Base-by-base conservation (phyloP, 1,284 basidiomycete genomes). In the Apiotrichum siamense region DNA sequence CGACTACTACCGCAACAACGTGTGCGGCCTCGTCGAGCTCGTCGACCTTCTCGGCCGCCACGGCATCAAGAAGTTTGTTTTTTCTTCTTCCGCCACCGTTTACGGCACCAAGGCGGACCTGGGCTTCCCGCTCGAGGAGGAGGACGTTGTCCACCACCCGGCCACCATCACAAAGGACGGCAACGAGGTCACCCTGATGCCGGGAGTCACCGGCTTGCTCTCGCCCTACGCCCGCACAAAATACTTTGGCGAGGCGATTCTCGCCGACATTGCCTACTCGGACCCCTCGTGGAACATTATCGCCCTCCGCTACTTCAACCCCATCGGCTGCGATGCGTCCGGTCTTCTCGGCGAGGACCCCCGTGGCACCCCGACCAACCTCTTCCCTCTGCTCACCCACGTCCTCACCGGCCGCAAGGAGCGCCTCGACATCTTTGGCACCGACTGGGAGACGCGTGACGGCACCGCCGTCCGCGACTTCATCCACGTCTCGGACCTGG, bases 261-360 rank as follows among this genome's bases (percentile, higher is more conserved):
- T 54, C 18, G 52, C 52, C 36, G 52, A 54, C 26, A 17, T 54
- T 20, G 52, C 52, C 32, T 43, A 54, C 52, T 40, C 58, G 1
- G 52, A 54, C 27, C 55, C 58, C 10, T 43, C 45, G 2, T 57
- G 55, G 55, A 41, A 46, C 32, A 60, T 55, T 17, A 49, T 61
- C 38, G 52, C 55, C 12, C 47, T 63, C 17, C 55, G 61, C 26
- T 63, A 63, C 44, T 56, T 58, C 33, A 63, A 63, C 39, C 62
- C 62, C 12, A 58, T 58, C 46, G 62, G 62, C 7, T 59, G 58
- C 27, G 55, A 63, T 40, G 50, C 56, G 3, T 61, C 60, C 7
- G 62, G 62, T 7, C 47, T 59, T 31, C 59, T 63, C 12, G 60
- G 62, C 27, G 62, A 63, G 49, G 58, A 54, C 47, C 52, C 52